Conservation (phyloP, 2,329 filamentous ascomycete species). For the Lachnellula arida region DNA sequence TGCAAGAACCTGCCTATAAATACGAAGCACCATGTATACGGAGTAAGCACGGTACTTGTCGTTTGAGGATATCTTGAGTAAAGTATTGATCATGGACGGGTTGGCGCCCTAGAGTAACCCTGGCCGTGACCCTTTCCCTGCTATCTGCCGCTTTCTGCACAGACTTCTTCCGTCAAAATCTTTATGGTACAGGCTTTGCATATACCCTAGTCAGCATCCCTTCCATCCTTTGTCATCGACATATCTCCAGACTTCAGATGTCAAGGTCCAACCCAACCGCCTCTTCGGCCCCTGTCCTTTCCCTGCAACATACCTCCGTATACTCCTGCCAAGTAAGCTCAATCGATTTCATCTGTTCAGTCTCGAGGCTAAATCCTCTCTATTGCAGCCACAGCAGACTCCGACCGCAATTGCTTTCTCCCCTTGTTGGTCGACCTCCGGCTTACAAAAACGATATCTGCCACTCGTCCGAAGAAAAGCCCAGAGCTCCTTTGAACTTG, state of each 20-base stretch:
- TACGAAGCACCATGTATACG: too few species aligned
- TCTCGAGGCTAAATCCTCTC: not conserved
- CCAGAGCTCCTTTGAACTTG: not conserved
- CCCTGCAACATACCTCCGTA: too few species aligned
- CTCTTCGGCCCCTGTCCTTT: not conserved
- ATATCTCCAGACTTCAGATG: not conserved
- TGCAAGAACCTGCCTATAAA: not conserved
- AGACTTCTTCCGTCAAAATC: not conserved
- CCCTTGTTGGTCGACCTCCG: not conserved
- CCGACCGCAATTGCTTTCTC: not conserved
- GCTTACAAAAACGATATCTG: not conserved
- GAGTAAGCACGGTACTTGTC: not conserved
- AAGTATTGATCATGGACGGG: not conserved
- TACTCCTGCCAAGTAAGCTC: not conserved
- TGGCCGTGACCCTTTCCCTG: not conserved
- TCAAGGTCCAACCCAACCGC: not conserved
- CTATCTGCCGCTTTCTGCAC: not conserved
- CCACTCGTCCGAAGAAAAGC: not conserved
- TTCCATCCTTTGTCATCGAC: not conserved
- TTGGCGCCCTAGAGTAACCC: not conserved
- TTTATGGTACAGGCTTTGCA: not conserved
- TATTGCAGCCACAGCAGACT: not conserved
- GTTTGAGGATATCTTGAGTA: not conserved
- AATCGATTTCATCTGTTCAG: not conserved
- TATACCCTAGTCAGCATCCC: not conserved